Base-by-base conservation (phyloP, 176 grass and related monocot genomes). In the Areca catechu region DNA sequence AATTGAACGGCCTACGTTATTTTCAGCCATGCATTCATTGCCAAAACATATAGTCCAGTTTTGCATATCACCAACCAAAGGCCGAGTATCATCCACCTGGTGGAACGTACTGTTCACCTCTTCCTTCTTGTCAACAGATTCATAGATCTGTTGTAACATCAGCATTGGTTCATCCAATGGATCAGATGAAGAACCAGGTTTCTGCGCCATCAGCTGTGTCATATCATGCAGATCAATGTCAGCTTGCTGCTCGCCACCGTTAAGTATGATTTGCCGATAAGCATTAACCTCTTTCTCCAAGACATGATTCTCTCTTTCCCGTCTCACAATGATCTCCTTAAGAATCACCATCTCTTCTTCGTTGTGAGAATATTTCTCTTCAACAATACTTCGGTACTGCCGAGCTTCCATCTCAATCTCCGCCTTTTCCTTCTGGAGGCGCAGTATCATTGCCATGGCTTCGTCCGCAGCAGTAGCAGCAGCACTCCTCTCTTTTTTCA, bases 401-500 rank as follows among this genome's bases (percentile, higher is more conserved):
- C 88, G 79, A 3, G 53, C 48, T 78, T 98, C 88, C 16, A 98
- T 83, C 72, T 86, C 84, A 3, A 92, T 62, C 15, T 76, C 79
- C 0, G 88, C 83, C 63, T 98, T 98, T 34, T 93, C 94, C 78
- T 93, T 81, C 70, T 93, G 94, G 54, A 93, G 84, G 22, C 94
- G 81, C 58, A 89, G 57, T 77, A 98, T 98, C 94, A 98, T 98
- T 6, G 81, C 73, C 94, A 98, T 98, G 47, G 94, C 94, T 79
- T 98, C 84, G 58, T 93, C 94, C 53, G 88, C 73, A 0, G 88
- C 84, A 1, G 78, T 88, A 0, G 84, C 73, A 20, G 94, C 79
- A 4, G 94, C 87, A 30, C 74, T 93, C 12, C 94, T 80, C 63
- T 98, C 88, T 66, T 92, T 92, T 48, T 98, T 88, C 25, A 98